A percentile compares a stretch with the other conserved stretches of the same genome.
phyloP scores from a whole-genome alignment of 257 asterid genomes.

The Orobanche coerulescens region DNA sequence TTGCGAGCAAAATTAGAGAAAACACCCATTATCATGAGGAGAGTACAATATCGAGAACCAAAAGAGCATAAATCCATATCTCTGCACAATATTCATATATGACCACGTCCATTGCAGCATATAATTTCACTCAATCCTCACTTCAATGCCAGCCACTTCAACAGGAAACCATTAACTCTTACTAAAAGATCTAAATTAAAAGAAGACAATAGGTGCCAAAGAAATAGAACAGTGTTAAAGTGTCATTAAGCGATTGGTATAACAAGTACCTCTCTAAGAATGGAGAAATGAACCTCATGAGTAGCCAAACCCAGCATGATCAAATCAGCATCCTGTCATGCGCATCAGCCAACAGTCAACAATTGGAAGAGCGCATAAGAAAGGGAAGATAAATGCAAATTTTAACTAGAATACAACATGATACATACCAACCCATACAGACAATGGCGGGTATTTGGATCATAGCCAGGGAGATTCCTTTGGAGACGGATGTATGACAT shows the following conservation, averaged over 20 bases:
- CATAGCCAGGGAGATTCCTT: conserved; percentile 81
- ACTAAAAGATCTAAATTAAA: conserved; percentile 12
- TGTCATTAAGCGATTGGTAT: background rate
- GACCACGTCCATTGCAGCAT: conserved; percentile 1
- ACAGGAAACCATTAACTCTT: background rate
- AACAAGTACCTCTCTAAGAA: conserved; percentile 79
- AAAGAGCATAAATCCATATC: background rate
- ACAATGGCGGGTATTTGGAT: conserved; percentile 90
- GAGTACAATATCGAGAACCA: conserved; percentile 10
- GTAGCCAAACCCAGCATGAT: conserved; percentile 89
- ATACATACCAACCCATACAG: conserved; percentile 84
- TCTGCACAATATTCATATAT: background rate
- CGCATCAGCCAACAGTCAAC: conserved; percentile 2
- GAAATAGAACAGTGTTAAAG: conserved; percentile 9
- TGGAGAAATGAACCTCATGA: conserved; percentile 88
- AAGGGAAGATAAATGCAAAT: background rate
- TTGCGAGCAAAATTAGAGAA: conserved; percentile 26
- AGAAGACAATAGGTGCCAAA: background rate
- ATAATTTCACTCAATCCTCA: conserved; percentile 4
- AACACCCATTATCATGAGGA: conserved; percentile 21
- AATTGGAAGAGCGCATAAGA: background rate
- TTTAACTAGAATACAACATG: background rate
- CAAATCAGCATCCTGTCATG: conserved; percentile 37
- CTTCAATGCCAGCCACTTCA: conserved; percentile 4
- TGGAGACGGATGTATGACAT: conserved; percentile 92